Percentiles rank a stretch among this genome's conserved stretches.
Conservation (phyloP, 1,284 basidiomycete species). For the Irpex sp. region DNA sequence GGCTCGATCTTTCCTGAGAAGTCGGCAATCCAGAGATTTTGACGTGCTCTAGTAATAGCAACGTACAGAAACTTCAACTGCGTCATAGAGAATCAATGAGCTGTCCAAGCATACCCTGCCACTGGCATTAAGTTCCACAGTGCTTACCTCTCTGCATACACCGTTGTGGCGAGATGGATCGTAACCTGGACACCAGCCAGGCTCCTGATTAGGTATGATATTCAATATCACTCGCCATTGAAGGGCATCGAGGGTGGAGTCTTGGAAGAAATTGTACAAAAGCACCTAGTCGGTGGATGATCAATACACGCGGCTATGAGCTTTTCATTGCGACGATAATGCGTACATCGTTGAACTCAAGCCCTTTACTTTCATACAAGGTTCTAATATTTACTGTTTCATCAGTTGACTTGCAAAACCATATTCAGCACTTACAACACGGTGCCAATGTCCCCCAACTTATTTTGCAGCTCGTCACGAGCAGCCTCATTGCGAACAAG, state of each 20-base stretch:
- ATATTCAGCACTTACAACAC: constrained; percentile 74
- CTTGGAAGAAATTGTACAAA: constrained; percentile 77
- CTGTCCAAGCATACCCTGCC: too few species aligned
- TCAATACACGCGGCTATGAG: too few species aligned
- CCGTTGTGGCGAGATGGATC: constrained; percentile 63
- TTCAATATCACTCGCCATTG: constrained; percentile 73
- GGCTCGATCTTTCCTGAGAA: constrained; percentile 62
- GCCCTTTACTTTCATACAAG: constrained; percentile 78
- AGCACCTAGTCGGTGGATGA: constrained; percentile 55
- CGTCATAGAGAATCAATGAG: too few species aligned
- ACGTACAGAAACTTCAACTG: constrained; percentile 78
- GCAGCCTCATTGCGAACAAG: constrained; percentile 72
- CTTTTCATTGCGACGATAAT: background rate
- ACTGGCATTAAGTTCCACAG: too few species aligned
- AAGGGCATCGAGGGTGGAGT: constrained; percentile 56
- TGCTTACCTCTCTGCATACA: constrained; percentile 71
- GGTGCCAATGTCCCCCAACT: constrained; percentile 68
- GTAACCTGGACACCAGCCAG: constrained; percentile 36
- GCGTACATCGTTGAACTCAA: constrained; percentile 78
- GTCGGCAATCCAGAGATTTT: constrained; percentile 76
- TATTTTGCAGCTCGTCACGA: constrained; percentile 51
- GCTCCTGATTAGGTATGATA: constrained; percentile 31
- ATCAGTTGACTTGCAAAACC: too few species aligned
- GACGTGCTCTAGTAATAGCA: constrained; percentile 74
- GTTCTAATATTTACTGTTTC: too few species aligned